Conservation (phyloP, 2,329 filamentous ascomycete species). For the Ophiostoma montium region DNA sequence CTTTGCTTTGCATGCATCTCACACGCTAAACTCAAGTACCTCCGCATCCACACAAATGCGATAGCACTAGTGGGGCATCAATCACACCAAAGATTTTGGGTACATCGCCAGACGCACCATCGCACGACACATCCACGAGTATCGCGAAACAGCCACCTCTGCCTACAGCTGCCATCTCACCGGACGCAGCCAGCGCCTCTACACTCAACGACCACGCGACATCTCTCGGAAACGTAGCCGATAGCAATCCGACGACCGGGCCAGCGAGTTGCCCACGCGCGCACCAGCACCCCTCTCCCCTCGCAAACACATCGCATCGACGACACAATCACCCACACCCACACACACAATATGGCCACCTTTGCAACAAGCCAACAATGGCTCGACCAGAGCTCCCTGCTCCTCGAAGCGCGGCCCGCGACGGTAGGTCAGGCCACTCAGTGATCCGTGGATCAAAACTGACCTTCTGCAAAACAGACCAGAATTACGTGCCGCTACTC, state of each 20-base stretch:
- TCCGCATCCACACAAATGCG: neutral
- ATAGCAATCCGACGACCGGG: neutral
- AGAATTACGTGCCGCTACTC: conserved; percentile 88
- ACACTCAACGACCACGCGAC: neutral
- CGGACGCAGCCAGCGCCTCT: neutral
- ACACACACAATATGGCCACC: conserved; percentile 50
- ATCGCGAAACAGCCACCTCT: neutral
- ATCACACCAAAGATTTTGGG: neutral
- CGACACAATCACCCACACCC: neutral
- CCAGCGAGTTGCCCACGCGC: neutral
- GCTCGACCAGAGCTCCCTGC: conserved; percentile 73
- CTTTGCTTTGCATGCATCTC: neutral
- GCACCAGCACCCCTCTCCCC: neutral
- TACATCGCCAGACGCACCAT: no score
- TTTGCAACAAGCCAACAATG: conserved; percentile 77
- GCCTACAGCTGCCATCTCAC: neutral
- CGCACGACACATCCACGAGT: neutral
- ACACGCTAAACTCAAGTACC: neutral
- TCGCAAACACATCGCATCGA: neutral
- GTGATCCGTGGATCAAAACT: neutral
- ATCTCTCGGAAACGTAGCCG: neutral
- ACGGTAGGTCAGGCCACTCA: conserved; percentile 45
- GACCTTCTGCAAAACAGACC: conserved; percentile 48
- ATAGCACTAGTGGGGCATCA: neutral
- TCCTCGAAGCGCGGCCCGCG: conserved; percentile 73